Percentiles rank a stretch among this genome's conserved stretches.
These are phyloP conservation scores for Aspergillus bertholletiae DNA, from an alignment of 495 filamentous ascomycete species.

Conservation along the genomic window DNA sequence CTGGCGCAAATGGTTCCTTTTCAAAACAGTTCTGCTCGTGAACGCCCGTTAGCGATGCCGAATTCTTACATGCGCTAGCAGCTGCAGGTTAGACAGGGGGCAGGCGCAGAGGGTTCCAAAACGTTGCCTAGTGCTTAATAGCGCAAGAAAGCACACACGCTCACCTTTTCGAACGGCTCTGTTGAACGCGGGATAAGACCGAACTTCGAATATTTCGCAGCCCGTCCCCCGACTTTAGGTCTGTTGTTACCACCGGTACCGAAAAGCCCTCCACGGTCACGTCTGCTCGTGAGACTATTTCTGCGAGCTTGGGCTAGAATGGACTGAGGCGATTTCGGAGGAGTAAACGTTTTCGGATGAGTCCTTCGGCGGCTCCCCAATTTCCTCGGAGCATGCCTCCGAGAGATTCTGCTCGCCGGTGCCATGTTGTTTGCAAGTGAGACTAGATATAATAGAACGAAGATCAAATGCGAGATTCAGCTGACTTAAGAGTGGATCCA, in stretches of 20 bases:
- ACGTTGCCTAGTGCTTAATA: neutral
- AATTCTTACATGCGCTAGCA: conserved; percentile 2
- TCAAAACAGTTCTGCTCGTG: conserved; percentile 30
- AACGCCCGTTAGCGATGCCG: conserved; percentile 4
- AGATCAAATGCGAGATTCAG: neutral
- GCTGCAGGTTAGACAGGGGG: conserved; percentile 7
- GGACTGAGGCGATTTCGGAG: conserved; percentile 10
- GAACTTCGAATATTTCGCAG: conserved; percentile 10
- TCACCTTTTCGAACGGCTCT: conserved; percentile 21
- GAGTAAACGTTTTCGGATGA: neutral
- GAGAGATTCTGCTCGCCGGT: neutral
- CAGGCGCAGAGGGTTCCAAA: neutral
- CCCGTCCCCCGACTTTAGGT: neutral
- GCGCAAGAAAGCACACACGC: neutral
- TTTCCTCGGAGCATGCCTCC: conserved; percentile 2
- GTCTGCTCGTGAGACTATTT: conserved; percentile 3
- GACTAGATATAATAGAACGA: neutral
- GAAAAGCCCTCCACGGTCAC: neutral
- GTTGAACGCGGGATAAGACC: conserved; percentile 11
- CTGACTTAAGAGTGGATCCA: neutral
- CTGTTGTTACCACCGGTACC: conserved; percentile 1
- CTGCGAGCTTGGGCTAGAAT: conserved; percentile 7
- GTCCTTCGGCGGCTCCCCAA: conserved; percentile 1
- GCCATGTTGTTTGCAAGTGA: neutral
- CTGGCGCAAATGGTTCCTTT: conserved; percentile 19